Base-by-base conservation (phyloP, 352 stramenopile genomes). In the Phytophthora constricta region DNA sequence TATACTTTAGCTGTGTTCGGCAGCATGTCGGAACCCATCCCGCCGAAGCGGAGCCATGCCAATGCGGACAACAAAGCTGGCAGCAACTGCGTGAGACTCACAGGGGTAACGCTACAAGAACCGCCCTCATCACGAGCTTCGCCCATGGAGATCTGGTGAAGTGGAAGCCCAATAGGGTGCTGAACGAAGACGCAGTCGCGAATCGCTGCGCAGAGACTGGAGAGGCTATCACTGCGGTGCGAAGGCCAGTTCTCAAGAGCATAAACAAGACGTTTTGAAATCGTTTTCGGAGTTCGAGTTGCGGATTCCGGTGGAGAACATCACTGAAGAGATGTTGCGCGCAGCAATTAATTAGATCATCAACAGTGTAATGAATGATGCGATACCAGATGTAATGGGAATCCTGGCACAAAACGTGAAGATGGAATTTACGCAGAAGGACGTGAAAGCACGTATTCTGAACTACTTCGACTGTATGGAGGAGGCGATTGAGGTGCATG, bases 301-400 rank as follows among this genome's bases (percentile, higher is more conserved):
- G 9, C 48, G 43, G n/a, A 17, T 52, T 19, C 14, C 26, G 23
- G 27, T 53, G 26, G 37, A 41, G 8, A 20, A 58, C 13, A 50
- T 50, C 37, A 59, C n/a, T n/a, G n/a, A n/a, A n/a, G n/a, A n/a
- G n/a, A n/a, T n/a, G n/a, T n/a, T n/a, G n/a, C n/a, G n/a, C 41
- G 25, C 26, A 9, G 54, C 41, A 11, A 61, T 61, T 46, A 31
- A 28, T n/a, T 7, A 61, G 26, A 53, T 61, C 54, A n/a, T 61
- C 17, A 5, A n/a, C 0, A 53, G 42, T 28, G 27, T 27, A n/a
- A 61, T 61, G 14, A 61, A 61, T 22, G 54, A 61, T 42, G 23
- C 43, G 23, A 61, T 51, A 27, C 54, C 42, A 16, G 49, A 61
- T 5, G 5, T 53, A 14, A 27, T 52, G 39, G 27, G 4, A 0